Evolutionary conservation across 2,329 filamentous ascomycete species (phyloP), one percentile per base, ranked within the genome.

Genomic region (Colletotrichum lentis): DNA sequence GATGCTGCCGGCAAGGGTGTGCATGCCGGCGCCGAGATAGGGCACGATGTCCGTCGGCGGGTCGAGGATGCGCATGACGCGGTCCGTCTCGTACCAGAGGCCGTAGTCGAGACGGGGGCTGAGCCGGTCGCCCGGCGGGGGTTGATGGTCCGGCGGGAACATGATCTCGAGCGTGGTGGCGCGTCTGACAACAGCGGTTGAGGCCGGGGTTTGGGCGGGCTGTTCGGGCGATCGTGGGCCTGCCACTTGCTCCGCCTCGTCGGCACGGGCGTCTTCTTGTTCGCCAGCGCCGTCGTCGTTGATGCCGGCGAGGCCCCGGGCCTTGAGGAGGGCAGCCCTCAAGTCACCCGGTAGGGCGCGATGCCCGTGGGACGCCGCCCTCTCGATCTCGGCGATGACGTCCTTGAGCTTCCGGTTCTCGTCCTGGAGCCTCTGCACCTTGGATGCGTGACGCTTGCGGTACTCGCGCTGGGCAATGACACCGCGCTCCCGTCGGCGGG

Each of bases 401-500:
- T 64, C 44, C 37, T 61, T 67, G 11, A 73, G 62, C 4, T 37
- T 58, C 20, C 53, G 61, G 53, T 73, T 73, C 47, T 73, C 72
- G 5, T 73, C 68, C 10, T 73, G 65, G 0, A 73, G 64, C 3
- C 39, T 58, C 44, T 71, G 70, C 1, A 73, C 64, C 46, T 70
- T 73, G n/a, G 69, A 65, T 0, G 72, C 71, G 35, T 73, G 71
- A 7, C 72, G 71, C 52, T 72, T 72, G 24, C 72, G 72, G 14
- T 73, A 73, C 18, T 70, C 71, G 35, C 72, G 71, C 43, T 73
- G 72, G 6, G 72, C 71, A 20, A 72, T 57, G 12, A 71, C 69
- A 3, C 72, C 71, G 10, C 71, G 69, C 53, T 73, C 71, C 16
- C 71, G 67, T 10, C 69, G 66, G 27, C 39, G 53, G n/a, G 41